phyloP scores from a whole-genome alignment of 169 alveolate species.

The Eimeria zaria region DNA sequence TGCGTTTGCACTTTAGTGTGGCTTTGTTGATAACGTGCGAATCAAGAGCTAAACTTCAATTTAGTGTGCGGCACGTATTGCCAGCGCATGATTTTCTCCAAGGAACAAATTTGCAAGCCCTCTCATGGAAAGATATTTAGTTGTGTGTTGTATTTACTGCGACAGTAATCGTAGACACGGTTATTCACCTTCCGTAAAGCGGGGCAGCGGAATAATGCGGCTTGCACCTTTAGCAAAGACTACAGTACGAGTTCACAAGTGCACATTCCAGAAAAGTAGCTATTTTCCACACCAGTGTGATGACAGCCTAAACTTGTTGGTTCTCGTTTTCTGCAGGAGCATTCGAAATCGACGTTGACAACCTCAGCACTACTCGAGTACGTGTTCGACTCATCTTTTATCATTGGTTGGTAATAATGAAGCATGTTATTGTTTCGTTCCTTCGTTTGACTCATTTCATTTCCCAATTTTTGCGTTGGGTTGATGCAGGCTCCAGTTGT shows the following conservation, averaged over 20 bases:
- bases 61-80: background rate
- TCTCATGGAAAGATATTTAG: background rate
- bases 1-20: background rate
- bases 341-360: conserved; percentile 80
- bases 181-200: background rate
- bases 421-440: background rate
- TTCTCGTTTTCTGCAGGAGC: conserved; percentile 43
- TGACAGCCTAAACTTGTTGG: background rate
- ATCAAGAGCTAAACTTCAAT: background rate
- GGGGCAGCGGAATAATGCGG: background rate
- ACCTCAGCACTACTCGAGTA: conserved; percentile 77
- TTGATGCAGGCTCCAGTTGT: background rate
- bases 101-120: background rate
- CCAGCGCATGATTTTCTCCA: background rate
- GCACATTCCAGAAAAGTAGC: background rate
- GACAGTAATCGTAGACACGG: background rate
- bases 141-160: background rate
- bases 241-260: background rate
- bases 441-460: background rate
- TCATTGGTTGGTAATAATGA: background rate
- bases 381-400: background rate
- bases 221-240: background rate
- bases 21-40: background rate
- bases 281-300: background rate
- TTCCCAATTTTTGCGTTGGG: background rate